These are phyloP conservation scores for Rutidosis leptorrhynchoides DNA, from an alignment of 129 eudicot genomes.

Conservation along the genomic window DNA sequence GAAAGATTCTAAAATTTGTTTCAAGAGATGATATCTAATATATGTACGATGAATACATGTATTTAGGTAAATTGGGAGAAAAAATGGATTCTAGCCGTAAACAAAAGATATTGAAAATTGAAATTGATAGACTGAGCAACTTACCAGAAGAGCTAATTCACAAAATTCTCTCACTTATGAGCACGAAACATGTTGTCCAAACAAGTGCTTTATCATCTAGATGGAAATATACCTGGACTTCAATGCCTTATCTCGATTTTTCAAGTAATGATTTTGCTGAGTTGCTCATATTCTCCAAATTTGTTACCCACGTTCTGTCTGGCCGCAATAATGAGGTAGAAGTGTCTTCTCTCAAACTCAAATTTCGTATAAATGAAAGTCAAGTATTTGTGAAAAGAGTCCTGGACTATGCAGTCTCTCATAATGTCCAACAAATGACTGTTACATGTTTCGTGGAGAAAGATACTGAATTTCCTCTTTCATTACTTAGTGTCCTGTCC, in stretches of 20 bases:
- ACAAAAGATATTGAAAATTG: background rate
- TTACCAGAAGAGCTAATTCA: constrained; percentile 14
- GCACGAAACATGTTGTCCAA: background rate
- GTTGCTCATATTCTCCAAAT: background rate
- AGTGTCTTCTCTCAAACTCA: background rate
- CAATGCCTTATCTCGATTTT: constrained; percentile 12
- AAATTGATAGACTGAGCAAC: constrained; percentile 2
- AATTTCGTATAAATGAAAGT: background rate
- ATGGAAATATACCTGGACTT: constrained; percentile 7
- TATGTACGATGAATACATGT: no score
- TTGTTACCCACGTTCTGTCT: constrained; percentile 4
- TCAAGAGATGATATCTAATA: no score
- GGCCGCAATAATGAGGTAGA: constrained; percentile 8
- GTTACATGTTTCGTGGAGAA: constrained; percentile 1
- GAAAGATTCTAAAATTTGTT: no score
- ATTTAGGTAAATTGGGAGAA: background rate
- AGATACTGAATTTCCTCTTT: background rate
- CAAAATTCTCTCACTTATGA: constrained; percentile 1
- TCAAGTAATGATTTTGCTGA: background rate
- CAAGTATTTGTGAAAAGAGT: background rate
- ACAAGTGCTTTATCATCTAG: constrained; percentile 12
- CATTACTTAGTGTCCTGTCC: background rate
- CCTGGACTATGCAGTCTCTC: constrained; percentile 6
- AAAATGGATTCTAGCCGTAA: background rate
- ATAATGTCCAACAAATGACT: constrained; percentile 2